Conservation (phyloP, 176 grass and related monocot species). For the Aegilops umbellulata region DNA sequence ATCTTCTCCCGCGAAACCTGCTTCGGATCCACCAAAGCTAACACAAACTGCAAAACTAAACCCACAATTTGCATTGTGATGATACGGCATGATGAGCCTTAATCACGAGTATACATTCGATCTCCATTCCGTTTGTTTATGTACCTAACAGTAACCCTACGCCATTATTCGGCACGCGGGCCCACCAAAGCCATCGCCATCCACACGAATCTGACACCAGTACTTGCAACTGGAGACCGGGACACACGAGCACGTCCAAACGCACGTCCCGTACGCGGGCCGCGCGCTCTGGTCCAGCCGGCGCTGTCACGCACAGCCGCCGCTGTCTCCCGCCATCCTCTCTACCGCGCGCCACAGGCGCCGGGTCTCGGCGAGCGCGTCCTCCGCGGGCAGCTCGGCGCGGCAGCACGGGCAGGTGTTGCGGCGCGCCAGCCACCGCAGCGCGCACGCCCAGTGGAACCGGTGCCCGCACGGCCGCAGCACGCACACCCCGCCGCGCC, state of each 20-base stretch:
- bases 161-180: slow-evolving; percentile 4
- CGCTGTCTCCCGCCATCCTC: slow-evolving; percentile 45
- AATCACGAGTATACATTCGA: neutral
- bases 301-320: slow-evolving; percentile 23
- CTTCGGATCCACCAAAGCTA: neutral
- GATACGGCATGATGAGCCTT: neutral
- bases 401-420: slow-evolving; percentile 96
- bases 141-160: neutral
- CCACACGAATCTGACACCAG: slow-evolving; percentile 29
- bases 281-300: neutral
- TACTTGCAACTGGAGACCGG: slow-evolving; percentile 3
- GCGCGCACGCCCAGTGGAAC: slow-evolving; percentile 85
- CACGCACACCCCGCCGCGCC: slow-evolving; percentile 47
- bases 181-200: neutral
- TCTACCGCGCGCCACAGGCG: slow-evolving; percentile 67
- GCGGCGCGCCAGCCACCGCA: slow-evolving; percentile 61
- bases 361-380: slow-evolving; percentile 59
- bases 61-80: slow-evolving; percentile 8
- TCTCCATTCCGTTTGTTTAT: neutral
- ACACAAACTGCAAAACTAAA: neutral
- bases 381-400: slow-evolving; percentile 67
- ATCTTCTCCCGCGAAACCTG: neutral
- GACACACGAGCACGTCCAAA: slow-evolving; percentile 39
- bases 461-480: slow-evolving; percentile 68
- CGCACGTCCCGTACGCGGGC: neutral